A percentile compares a stretch with the other conserved stretches of the same genome.
Conservation (phyloP, 805 yeast genomes). For the Wickerhamomyces chaumierensis region DNA sequence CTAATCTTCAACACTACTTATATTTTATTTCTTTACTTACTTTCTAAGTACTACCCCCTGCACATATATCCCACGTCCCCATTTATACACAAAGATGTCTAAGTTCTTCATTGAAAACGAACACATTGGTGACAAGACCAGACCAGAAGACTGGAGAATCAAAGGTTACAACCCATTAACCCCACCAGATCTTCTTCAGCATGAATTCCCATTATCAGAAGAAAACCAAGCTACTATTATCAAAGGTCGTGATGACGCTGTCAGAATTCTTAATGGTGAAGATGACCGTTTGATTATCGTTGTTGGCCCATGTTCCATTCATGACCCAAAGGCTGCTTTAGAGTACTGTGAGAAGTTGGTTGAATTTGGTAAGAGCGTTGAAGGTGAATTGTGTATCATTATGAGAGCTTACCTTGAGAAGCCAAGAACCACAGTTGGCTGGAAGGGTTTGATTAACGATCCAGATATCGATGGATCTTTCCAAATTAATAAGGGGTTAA, state of each 20-base stretch:
- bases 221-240: conserved; percentile 52
- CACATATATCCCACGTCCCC: not conserved
- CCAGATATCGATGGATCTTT: conserved; percentile 89
- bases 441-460: conserved; percentile 97
- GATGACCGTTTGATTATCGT: conserved; percentile 81
- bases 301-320: conserved; percentile 96
- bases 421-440: conserved; percentile 98
- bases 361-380: conserved; percentile 55
- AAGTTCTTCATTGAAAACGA: conserved; percentile 78
- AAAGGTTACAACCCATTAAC: conserved; percentile 89
- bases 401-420: conserved; percentile 98
- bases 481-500: conserved; percentile 90
- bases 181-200: conserved; percentile 89
- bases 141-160: conserved; percentile 70
- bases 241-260: conserved; percentile 65
- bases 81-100: not conserved
- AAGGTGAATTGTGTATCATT: conserved; percentile 68
- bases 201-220: conserved; percentile 63
- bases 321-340: conserved; percentile 79
- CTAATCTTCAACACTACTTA: no score
- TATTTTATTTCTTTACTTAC: no score
- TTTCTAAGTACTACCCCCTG: no score
- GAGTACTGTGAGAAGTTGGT: conserved; percentile 73
- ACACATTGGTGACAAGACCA: conserved; percentile 70
- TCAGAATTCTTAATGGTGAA: conserved; percentile 57